These are phyloP conservation scores for Vigna unguiculata DNA, from an alignment of 306 rosid species.

Conservation along the genomic window DNA sequence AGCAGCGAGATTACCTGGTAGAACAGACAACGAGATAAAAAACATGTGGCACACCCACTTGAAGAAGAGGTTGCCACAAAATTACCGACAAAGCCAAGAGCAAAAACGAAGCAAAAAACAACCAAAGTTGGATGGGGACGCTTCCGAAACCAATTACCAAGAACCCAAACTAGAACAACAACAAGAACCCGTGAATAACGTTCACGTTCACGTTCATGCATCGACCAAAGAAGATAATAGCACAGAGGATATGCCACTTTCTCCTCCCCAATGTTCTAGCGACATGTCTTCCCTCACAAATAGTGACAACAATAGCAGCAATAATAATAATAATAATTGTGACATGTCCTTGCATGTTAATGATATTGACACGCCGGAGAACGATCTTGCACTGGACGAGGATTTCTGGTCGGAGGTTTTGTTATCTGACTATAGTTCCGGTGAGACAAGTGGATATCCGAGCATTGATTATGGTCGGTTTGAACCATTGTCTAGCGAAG, in stretches of 20 bases:
- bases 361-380: slow-evolving; percentile 38
- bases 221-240: not conserved
- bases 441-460: slow-evolving; percentile 20
- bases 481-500: slow-evolving; percentile 43
- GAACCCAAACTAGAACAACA: slow-evolving; percentile 10
- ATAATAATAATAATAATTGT: not conserved
- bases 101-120: slow-evolving; percentile 40
- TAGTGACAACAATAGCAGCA: slow-evolving; percentile 16
- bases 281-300: slow-evolving; percentile 54
- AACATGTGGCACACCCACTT: slow-evolving; percentile 96
- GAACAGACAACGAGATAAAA: slow-evolving; percentile 92
- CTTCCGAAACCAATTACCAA: not conserved
- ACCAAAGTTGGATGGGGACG: slow-evolving; percentile 24
- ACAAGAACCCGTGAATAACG: not conserved
- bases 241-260: slow-evolving; percentile 33
- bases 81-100: slow-evolving; percentile 23
- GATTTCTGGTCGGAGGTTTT: slow-evolving; percentile 77
- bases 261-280: slow-evolving; percentile 63
- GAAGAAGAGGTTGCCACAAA: slow-evolving; percentile 69
- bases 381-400: slow-evolving; percentile 60
- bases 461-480: slow-evolving; percentile 7
- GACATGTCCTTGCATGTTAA: slow-evolving; percentile 8
- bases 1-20: slow-evolving; percentile 82
- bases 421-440: slow-evolving; percentile 50
- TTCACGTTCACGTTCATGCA: not conserved